Evolutionary conservation across 257 asterid species (phyloP), one percentile per base, ranked within the genome.

Genomic region (Nicotiana obtusifolia): DNA sequence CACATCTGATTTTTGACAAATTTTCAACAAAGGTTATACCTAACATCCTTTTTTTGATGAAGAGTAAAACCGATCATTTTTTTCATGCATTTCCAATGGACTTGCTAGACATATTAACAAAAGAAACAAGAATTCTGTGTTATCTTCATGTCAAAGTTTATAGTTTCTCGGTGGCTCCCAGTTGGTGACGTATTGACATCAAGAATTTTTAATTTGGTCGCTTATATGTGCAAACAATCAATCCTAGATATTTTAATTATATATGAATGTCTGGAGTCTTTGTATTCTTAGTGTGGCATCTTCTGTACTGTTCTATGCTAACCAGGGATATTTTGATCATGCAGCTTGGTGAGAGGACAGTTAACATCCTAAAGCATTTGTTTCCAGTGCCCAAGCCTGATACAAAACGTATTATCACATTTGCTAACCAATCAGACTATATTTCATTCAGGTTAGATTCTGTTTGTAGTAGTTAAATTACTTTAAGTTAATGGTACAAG

Each of bases 301-400:
- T 13, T 14, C 47, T 73, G 22, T 44, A 7, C 14, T 22, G 78
- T 73, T 73, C 37, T 22, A 47, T 47, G 26, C 79, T 47, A 20
- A 73, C 61, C 5, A 1, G 24, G 37, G 16, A 14, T 73, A 49
- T 86, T 61, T 81, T 83, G 30, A 77, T 83, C 84, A 53, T 91
- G 81, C 92, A 94, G 99, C 88, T 93, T 84, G 99, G 98, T 61
- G 90, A 87, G 86, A 91, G 98, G 84, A 94, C 97, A 0, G 92
- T 92, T 24, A 95, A 94, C 81, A 95, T 95, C 84, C 84, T 95
- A 53, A 94, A 92, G 91, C 85, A 92, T 88, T 90, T 95, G 82
- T 94, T 95, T 88, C 99, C 97, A n/a, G 94, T 92, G 19, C 97
- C 99, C 77, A 95, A 95, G 87, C 92, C 97, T 11, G 97, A 95